Conservation (phyloP, 129 eudicot species). For the Flaveria linearis region DNA sequence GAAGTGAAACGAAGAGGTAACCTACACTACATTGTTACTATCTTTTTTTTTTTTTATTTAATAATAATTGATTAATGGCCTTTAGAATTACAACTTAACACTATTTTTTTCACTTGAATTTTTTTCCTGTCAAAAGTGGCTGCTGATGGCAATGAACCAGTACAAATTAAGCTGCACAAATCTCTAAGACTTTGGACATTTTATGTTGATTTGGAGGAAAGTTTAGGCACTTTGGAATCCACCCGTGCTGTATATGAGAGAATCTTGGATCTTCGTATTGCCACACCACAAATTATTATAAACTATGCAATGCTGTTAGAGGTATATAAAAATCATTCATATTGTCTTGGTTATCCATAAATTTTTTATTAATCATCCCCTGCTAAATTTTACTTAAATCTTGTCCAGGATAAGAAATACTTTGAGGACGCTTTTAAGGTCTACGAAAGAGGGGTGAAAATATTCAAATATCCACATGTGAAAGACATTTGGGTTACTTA, state of each 20-base stretch:
- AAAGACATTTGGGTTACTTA: slow-evolving; percentile 97
- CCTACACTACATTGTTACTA: not conserved
- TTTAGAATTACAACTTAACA: slow-evolving; percentile 16
- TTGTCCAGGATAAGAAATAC: slow-evolving; percentile 73
- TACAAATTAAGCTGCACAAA: slow-evolving; percentile 84
- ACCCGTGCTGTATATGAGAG: slow-evolving; percentile 84
- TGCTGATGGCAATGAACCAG: slow-evolving; percentile 96
- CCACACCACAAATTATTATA: slow-evolving; percentile 92
- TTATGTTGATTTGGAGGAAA: slow-evolving; percentile 93
- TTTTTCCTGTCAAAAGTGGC: slow-evolving; percentile 52
- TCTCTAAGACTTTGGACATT: slow-evolving; percentile 89
- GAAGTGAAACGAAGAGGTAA: slow-evolving; percentile 97
- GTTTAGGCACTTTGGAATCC: slow-evolving; percentile 82
- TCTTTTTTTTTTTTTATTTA: not conserved
- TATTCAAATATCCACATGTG: slow-evolving; percentile 91
- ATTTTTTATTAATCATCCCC: not conserved
- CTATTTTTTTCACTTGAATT: not conserved
- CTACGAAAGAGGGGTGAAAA: slow-evolving; percentile 96
- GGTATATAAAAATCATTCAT: slow-evolving; percentile 39
- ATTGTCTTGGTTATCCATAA: not conserved
- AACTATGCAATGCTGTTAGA: slow-evolving; percentile 90
- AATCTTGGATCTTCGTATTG: slow-evolving; percentile 82
- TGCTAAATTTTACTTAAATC: slow-evolving; percentile 23
- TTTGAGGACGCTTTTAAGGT: slow-evolving; percentile 96
- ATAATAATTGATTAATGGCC: not conserved